These are phyloP conservation scores for Mangifera indica DNA, from an alignment of 345 rosid species.

Conservation along the genomic window DNA sequence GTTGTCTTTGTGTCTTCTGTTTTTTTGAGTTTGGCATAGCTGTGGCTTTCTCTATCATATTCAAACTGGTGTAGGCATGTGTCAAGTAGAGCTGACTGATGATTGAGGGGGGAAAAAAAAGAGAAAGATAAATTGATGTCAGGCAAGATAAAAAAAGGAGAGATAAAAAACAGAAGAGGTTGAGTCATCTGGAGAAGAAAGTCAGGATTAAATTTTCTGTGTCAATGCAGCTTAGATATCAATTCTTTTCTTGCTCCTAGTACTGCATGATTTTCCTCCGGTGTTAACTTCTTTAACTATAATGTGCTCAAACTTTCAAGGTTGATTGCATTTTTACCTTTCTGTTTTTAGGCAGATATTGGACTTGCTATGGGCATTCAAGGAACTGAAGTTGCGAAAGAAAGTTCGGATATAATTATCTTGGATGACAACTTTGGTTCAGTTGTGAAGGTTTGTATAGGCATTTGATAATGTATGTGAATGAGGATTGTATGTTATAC, in stretches of 20 bases:
- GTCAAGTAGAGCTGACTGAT: neutral
- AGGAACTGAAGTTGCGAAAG: slow-evolving; percentile 98
- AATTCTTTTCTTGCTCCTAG: neutral
- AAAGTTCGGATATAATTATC: slow-evolving; percentile 91
- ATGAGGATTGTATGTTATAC: neutral
- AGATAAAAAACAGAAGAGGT: too few relatives aligned
- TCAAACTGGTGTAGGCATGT: neutral
- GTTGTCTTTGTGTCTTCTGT: slow-evolving; percentile 14
- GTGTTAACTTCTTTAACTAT: neutral
- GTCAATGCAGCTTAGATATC: neutral
- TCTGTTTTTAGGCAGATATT: slow-evolving; percentile 78
- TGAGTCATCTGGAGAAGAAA: neutral
- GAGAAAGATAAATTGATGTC: neutral
- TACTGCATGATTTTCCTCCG: neutral
- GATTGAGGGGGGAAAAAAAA: neutral
- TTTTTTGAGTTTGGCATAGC: neutral
- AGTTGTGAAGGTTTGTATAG: slow-evolving; percentile 79
- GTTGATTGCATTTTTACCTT: slow-evolving; percentile 23
- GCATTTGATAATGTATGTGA: neutral
- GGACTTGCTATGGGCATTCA: slow-evolving; percentile 97
- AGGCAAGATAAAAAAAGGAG: neutral
- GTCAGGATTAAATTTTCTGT: neutral
- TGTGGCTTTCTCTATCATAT: slow-evolving; percentile 4
- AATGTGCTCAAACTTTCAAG: slow-evolving; percentile 10
- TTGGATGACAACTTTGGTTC: slow-evolving; percentile 96